These are phyloP conservation scores for Paraleonurus japonicus DNA, from an alignment of 257 asterid species.

Conservation along the genomic window DNA sequence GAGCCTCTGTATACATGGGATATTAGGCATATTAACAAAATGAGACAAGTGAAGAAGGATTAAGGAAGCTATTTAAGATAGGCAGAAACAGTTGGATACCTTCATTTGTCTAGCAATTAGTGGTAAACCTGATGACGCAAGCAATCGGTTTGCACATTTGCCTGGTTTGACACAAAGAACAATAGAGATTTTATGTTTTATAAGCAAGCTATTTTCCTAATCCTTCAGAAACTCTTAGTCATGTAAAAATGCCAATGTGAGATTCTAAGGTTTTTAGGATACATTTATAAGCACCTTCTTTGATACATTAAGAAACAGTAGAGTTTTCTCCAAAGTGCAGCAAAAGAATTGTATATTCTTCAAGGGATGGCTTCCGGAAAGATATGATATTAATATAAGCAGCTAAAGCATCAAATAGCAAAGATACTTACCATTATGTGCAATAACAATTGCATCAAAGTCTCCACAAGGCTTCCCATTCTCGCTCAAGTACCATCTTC, in stretches of 20 bases:
- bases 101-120: conserved; percentile 92
- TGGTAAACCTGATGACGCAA: conserved; percentile 92
- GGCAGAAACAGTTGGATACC: conserved; percentile 43
- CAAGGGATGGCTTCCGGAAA: conserved; percentile 2
- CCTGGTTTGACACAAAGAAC: conserved; percentile 50
- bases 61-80: neutral
- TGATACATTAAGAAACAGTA: neutral
- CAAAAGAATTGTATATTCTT: neutral
- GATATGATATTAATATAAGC: neutral
- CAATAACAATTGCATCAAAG: conserved; percentile 87
- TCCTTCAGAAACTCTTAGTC: neutral
- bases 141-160: conserved; percentile 93
- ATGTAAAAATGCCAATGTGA: conserved; percentile 5
- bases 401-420: conserved; percentile 19
- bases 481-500: conserved; percentile 89
- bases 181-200: neutral
- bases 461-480: conserved; percentile 80
- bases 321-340: neutral
- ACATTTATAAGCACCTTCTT: neutral
- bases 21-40: conserved; percentile 19
- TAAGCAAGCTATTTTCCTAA: neutral
- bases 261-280: neutral
- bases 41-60: conserved; percentile 9
- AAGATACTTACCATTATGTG: conserved; percentile 75
- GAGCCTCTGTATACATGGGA: conserved; percentile 55